phyloP scores from a whole-genome alignment of 2,329 filamentous ascomycete species.

The Cercospora sojina region DNA sequence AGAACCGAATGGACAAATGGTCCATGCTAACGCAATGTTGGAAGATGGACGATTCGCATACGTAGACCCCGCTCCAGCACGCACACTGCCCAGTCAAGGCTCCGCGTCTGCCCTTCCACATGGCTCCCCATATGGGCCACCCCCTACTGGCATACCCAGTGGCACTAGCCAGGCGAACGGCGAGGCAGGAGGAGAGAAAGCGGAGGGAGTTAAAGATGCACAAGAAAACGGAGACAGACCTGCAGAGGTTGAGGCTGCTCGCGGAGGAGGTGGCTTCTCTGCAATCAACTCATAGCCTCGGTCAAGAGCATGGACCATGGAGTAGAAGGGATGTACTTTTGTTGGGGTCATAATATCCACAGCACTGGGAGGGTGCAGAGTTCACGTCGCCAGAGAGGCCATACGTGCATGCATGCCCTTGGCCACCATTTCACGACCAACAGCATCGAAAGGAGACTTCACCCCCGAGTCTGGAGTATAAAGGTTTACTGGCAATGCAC shows the following conservation, averaged over 20 bases:
- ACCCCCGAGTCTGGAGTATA: not conserved
- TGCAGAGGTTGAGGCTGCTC: not conserved
- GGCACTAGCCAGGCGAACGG: slow-evolving; percentile 10
- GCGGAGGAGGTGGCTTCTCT: slow-evolving; percentile 6
- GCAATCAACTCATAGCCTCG: slow-evolving; percentile 15
- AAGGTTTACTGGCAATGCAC: not conserved
- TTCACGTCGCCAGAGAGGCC: not conserved
- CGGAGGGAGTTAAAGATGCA: not conserved
- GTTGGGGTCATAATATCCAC: not conserved
- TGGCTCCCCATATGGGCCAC: slow-evolving; percentile 24
- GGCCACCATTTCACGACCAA: not conserved
- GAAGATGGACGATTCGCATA: slow-evolving; percentile 18
- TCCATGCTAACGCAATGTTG: slow-evolving; percentile 18
- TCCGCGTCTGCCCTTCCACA: slow-evolving; percentile 23
- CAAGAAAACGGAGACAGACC: slow-evolving; percentile 8
- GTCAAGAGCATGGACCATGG: not conserved
- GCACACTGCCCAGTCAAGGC: slow-evolving; percentile 7
- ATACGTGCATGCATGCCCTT: not conserved
- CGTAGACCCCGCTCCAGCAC: slow-evolving; percentile 1
- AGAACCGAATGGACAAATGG: slow-evolving; percentile 15
- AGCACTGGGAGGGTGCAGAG: not conserved
- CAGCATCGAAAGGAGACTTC: not conserved
- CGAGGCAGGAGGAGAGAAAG: slow-evolving; percentile 1
- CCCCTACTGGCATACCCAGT: slow-evolving; percentile 23
- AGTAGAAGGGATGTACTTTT: not conserved